These are phyloP conservation scores for Styphnolobium japonicum DNA, from an alignment of 306 rosid species.

Conservation along the genomic window DNA sequence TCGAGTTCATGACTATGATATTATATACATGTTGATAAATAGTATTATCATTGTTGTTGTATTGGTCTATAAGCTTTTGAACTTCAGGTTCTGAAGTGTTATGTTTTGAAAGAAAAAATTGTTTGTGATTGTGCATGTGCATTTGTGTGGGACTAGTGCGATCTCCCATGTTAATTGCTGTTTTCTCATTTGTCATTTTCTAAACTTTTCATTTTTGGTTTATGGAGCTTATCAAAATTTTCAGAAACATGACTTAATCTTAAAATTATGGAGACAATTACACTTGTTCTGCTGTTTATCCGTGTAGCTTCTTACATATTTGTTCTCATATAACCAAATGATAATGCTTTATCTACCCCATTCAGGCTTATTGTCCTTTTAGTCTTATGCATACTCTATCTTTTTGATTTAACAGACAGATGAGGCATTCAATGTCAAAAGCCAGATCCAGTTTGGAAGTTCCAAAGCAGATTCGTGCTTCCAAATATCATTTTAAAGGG, in stretches of 20 bases:
- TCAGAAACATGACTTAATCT: not conserved
- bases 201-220: not conserved
- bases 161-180: not conserved
- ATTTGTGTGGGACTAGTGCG: not conserved
- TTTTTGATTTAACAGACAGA: not conserved
- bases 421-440: not conserved
- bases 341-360: not conserved
- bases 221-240: not conserved
- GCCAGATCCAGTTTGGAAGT: not conserved
- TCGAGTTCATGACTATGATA: not conserved
- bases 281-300: not conserved
- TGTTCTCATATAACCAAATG: constrained; percentile 3
- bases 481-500: not conserved
- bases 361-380: not conserved
- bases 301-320: not conserved
- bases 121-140: not conserved
- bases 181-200: not conserved
- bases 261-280: not conserved
- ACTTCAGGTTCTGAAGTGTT: not conserved
- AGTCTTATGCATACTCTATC: not conserved
- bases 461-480: not conserved
- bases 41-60: not conserved
- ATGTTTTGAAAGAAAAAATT: not conserved
- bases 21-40: not conserved
- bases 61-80: not conserved